Evolutionary conservation across 306 rosid species (phyloP).

Genomic region (Canavalia ensiformis): DNA sequence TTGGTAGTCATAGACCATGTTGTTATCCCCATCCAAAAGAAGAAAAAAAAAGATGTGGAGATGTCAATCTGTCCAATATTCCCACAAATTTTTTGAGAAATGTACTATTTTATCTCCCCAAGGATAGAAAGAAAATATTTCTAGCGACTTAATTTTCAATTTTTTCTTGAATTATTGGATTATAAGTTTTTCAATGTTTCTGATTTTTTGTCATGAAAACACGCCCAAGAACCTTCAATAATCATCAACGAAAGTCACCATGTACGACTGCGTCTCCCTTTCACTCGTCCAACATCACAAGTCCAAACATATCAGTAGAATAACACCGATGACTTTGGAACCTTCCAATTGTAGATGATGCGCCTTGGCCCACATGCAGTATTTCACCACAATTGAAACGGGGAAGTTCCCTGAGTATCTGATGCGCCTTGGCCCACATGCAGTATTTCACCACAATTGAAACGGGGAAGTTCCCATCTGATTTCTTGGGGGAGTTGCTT

Average conservation of each 20-base stretch:
- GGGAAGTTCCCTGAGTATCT: neutral
- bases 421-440: no score
- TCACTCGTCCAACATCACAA: neutral
- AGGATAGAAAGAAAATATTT: constrained; percentile 10
- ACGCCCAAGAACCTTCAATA: neutral
- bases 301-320: neutral
- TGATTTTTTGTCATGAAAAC: neutral
- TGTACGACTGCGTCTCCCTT: neutral
- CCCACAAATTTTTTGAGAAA: constrained; percentile 26
- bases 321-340: constrained; percentile 14
- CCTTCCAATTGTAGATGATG: constrained; percentile 28
- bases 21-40: neutral
- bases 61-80: neutral
- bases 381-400: neutral
- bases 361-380: neutral
- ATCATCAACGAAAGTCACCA: neutral
- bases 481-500: no score
- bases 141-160: neutral
- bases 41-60: neutral
- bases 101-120: constrained; percentile 15
- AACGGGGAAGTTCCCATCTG: no score
- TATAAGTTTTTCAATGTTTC: constrained; percentile 9
- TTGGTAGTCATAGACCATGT: constrained; percentile 5
- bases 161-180: neutral
- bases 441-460: no score